Conservation (phyloP, 768 basidiomycete genomes). For the Tubosaeta sp. region DNA sequence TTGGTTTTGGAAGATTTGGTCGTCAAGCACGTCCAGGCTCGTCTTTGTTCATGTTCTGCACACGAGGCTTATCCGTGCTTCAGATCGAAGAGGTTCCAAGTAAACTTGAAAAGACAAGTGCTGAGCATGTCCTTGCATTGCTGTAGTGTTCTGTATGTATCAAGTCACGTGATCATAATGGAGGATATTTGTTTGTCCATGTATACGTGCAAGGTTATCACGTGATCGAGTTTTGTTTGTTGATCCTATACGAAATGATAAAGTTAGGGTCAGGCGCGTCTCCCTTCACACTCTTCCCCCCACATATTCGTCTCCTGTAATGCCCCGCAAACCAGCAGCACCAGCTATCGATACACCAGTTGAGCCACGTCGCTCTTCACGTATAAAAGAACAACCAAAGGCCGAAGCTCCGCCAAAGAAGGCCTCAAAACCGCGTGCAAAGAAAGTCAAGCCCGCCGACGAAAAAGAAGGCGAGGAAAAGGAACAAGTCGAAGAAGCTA, state of each 20-base stretch:
- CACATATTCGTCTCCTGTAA: conserved; percentile 24
- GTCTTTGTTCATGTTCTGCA: conserved; percentile 12
- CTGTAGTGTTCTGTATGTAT: conserved; percentile 5
- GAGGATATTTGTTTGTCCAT: conserved; percentile 21
- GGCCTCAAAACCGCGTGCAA: conserved; percentile 57
- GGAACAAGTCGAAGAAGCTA: conserved; percentile 27
- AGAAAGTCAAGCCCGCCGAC: conserved; percentile 37
- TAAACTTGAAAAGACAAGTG: conserved; percentile 8
- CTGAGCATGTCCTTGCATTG: conserved; percentile 10
- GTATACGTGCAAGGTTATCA: conserved; percentile 29
- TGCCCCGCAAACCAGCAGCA: conserved; percentile 70
- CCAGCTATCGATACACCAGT: conserved; percentile 32
- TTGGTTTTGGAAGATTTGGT: conserved; percentile 66
- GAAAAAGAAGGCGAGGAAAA: conserved; percentile 45
- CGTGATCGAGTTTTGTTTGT: conserved; percentile 35
- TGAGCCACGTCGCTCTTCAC: conserved; percentile 66
- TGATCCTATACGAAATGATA: conserved; percentile 30
- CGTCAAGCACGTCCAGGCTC: conserved; percentile 60
- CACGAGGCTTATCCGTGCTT: not conserved
- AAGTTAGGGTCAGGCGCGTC: conserved; percentile 35
- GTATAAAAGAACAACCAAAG: conserved; percentile 72
- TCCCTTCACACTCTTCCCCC: conserved; percentile 18
- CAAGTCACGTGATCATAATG: conserved; percentile 13
- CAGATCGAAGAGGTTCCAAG: conserved; percentile 14
- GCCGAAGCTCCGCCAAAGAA: conserved; percentile 50